phyloP scores from a whole-genome alignment of 164 flowering plant species.

The Stephania japonica region DNA sequence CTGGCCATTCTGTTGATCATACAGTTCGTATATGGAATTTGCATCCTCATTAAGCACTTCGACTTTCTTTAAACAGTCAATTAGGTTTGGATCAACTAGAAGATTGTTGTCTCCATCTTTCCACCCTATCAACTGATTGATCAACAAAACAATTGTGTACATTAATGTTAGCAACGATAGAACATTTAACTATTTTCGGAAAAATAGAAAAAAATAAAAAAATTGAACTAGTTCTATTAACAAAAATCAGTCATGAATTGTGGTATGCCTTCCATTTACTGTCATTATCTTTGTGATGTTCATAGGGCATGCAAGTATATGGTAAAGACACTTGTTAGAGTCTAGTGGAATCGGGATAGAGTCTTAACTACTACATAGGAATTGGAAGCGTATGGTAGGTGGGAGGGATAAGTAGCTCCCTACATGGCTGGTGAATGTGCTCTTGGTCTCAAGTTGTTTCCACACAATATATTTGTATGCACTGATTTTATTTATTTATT shows the following conservation, averaged over 20 bases:
- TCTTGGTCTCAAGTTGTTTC: too few species aligned
- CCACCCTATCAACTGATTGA: slow-evolving; percentile 69
- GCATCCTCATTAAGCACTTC: slow-evolving; percentile 59
- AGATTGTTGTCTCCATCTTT: slow-evolving; percentile 61
- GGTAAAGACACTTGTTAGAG: too few species aligned
- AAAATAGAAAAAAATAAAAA: neutral
- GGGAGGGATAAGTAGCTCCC: too few species aligned
- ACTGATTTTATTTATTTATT: too few species aligned
- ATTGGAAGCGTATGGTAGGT: too few species aligned
- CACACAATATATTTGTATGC: too few species aligned
- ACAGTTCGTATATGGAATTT: slow-evolving; percentile 61
- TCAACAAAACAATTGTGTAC: neutral
- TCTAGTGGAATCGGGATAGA: too few species aligned
- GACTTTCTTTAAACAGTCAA: slow-evolving; percentile 42
- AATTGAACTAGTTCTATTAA: neutral
- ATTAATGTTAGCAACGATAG: neutral
- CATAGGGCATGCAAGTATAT: too few species aligned
- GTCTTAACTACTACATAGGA: too few species aligned
- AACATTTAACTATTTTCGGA: neutral
- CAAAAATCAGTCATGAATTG: neutral
- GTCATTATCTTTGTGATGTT: too few species aligned
- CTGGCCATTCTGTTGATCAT: slow-evolving; percentile 20
- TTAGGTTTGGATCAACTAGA: slow-evolving; percentile 66
- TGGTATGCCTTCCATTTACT: neutral
- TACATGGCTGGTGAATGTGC: too few species aligned